phyloP scores from a whole-genome alignment of 306 rosid species.

The Rosa persica region DNA sequence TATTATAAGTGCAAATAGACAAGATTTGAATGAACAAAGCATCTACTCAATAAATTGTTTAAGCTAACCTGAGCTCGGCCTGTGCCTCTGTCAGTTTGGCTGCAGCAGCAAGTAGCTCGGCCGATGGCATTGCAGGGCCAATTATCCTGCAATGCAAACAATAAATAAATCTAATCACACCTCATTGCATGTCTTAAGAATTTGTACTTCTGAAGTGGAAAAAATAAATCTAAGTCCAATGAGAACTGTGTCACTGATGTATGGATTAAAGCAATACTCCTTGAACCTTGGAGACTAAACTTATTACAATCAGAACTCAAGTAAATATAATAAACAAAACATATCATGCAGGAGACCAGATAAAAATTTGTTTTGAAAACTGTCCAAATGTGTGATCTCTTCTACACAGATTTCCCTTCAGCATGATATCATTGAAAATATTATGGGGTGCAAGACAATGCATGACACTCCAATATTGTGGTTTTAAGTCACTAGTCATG shows the following conservation, averaged over 20 bases:
- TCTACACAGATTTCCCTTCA: not conserved
- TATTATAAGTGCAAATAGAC: not conserved
- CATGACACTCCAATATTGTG: not conserved
- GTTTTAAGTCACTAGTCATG: not conserved
- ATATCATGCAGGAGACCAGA: not conserved
- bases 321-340: not conserved
- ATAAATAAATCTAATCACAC: not conserved
- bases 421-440: too few relatives aligned
- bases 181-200: not conserved
- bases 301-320: not conserved
- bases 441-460: not conserved
- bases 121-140: slow-evolving; percentile 96
- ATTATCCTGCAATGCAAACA: slow-evolving; percentile 52
- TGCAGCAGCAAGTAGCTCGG: slow-evolving; percentile 92
- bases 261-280: not conserved
- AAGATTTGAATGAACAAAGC: not conserved
- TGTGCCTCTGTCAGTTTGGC: slow-evolving; percentile 95
- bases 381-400: not conserved
- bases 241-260: not conserved
- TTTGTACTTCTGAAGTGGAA: not conserved
- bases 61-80: slow-evolving; percentile 57
- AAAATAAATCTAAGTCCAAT: not conserved
- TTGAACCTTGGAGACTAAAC: not conserved
- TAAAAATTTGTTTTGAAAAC: not conserved
- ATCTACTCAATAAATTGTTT: not conserved